Base-by-base conservation (phyloP, 2,329 filamentous ascomycete species). In the Aureobasidium lini region DNA sequence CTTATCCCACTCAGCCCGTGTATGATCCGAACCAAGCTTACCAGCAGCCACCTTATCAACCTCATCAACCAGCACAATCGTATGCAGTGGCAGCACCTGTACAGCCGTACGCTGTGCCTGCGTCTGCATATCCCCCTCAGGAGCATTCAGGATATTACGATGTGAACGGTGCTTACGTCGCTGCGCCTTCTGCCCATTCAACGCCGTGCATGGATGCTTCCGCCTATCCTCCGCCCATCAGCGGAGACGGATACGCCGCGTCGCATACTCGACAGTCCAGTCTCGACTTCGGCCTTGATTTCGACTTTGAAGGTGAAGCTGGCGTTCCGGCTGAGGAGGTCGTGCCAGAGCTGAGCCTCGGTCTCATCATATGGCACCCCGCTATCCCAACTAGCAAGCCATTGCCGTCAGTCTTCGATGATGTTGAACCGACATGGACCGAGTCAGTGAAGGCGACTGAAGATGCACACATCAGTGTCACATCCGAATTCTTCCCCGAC, bases 401-500 rank as follows among this genome's bases (percentile, higher is more conserved):
- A 16, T 63, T 79, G 28, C 74, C 76, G 16, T 68, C 74, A 1
- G 75, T 72, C 0, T 78, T 72, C 49, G 67, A 66, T 4, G 73
- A 77, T 64, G 76, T 75, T 13, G 76, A 78, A 64, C 68, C 75
- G 49, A 73, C 75, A 60, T 72, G 73, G 23, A 50, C 74, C 44
- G 72, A 73, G 28, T 71, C 73, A 13, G 68, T 70, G 9, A 68
- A 70, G 2, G 67, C 72, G 16, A 68, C 65, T 44, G 62, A 74
- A 6, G 65, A 66, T 23, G 73, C 76, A 29, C 76, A 75, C 13
- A 73, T 75, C 50, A 78, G 76, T 39, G 73, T 79, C 3, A 47
- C 43, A 1, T 82, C 79, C 1, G 74, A 77, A 54, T 81, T 81
- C 61, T 77, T 79, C 63, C 73, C 71, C 4, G 62, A 70, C 3